phyloP scores from a whole-genome alignment of 805 yeast genomes.

The Spathaspora arborariae region DNA sequence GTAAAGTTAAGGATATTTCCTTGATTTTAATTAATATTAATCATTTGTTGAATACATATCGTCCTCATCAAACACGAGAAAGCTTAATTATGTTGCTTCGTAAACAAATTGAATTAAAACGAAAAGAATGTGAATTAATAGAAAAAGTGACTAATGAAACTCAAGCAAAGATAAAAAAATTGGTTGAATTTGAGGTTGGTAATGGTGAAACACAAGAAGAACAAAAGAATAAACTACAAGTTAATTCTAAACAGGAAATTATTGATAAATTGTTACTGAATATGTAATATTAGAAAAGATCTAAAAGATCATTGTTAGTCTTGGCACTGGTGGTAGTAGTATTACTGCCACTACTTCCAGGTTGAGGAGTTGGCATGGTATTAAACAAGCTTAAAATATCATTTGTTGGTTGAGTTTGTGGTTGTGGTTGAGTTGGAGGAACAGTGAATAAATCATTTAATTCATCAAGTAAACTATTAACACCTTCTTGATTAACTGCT shows the following conservation, averaged over 20 bases:
- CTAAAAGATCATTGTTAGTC: conserved; percentile 31
- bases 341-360: background rate
- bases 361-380: conserved; percentile 10
- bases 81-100: conserved; percentile 71
- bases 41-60: conserved; percentile 83
- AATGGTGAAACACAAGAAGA: background rate
- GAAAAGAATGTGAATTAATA: conserved; percentile 47
- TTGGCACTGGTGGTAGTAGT: background rate
- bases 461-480: conserved; percentile 57
- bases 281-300: conserved; percentile 24
- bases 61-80: conserved; percentile 95
- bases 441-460: conserved; percentile 66
- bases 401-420: conserved; percentile 15
- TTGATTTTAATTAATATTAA: conserved; percentile 83
- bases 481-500: conserved; percentile 10
- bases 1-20: conserved; percentile 74
- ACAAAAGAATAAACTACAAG: conserved; percentile 1
- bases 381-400: conserved; percentile 49
- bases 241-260: conserved; percentile 8
- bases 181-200: conserved; percentile 11
- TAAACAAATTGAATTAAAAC: conserved; percentile 65
- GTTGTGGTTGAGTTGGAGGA: conserved; percentile 18
- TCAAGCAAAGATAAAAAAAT: conserved; percentile 28
- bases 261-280: conserved; percentile 8
- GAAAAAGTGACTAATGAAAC: conserved; percentile 38